Base-by-base conservation (phyloP, 1,284 basidiomycete species). In the Cutaneotrichosporon sp. region DNA sequence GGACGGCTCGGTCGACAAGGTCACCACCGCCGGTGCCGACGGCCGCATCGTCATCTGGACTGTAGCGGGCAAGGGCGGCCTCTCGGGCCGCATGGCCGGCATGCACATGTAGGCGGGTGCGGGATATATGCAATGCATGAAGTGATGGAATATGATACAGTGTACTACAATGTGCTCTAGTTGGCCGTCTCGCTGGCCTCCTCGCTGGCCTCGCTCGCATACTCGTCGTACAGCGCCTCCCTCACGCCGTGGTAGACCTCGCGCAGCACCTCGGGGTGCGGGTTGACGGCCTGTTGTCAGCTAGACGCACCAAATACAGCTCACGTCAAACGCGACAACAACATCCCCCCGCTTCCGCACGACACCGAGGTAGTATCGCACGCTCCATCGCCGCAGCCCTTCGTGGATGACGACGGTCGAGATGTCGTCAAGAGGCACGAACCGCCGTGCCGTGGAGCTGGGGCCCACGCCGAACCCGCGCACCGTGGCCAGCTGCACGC, bases 11-110 rank as follows among this genome's bases (percentile, higher is more conserved):
- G 88, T 97, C 8, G 83, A 82, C 51, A 85, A 85, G 69, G 88
- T 99, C 61, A 92, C 89, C 75, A 97, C 95, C 18, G 89, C 87
- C n/a, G 97, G 94, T 10, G 91, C 95, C 29, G 97, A 99, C 80
- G 97, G 97, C 6, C 89, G 89, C 71, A 81, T 99, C 63, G 93
- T 95, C 27, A 84, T 99, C 60, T 99, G 97, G 92, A 84, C 88
- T 64, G 86, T 87, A 18, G 64, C 67, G 1, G 69, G 61, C 27
- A 70, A 70, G 65, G 47, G 54, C 54, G 69, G 71, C 11, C 58
- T 77, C 34, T 56, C 72, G 10, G 64, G 66, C 14, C 72, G 63
- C 64, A 69, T 74, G 69, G 42, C 36, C 11, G 29, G 29, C n/a
- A 46, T 46, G 55, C 45, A 57, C 33, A 38, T 57, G 33, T 47